Evolutionary conservation across 352 stramenopile species (phyloP).

Genomic region (Phytophthora cactorum): DNA sequence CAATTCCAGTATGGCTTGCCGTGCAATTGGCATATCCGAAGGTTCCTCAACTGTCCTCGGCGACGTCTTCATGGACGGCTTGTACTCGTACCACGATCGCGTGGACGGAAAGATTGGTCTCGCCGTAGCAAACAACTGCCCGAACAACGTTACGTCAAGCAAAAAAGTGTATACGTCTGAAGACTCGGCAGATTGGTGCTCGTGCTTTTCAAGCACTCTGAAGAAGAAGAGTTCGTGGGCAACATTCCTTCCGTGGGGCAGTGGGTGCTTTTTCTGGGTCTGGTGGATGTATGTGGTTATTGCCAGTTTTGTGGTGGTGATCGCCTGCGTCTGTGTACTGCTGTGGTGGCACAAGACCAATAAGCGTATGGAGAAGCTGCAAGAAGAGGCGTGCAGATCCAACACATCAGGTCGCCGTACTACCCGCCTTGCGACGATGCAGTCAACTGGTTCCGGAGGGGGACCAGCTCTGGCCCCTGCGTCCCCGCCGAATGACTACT

Average conservation of each 20-base stretch:
- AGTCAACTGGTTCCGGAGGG: conserved; percentile 28
- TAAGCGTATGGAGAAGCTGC: conserved; percentile 50
- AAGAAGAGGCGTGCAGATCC: conserved; percentile 24
- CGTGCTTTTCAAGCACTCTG: conserved; percentile 73
- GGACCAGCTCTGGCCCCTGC: conserved; percentile 36
- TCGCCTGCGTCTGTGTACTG: conserved; percentile 62
- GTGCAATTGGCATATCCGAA: conserved; percentile 82
- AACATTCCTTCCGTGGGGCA: conserved; percentile 65
- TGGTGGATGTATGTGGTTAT: conserved; percentile 90
- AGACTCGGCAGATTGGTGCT: conserved; percentile 61
- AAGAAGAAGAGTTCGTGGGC: conserved; percentile 64
- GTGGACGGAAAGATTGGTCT: conserved; percentile 65
- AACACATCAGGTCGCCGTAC: conserved; percentile 27
- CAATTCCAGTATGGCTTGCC: conserved; percentile 58
- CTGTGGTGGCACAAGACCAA: conserved; percentile 67
- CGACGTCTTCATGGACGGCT: conserved; percentile 87
- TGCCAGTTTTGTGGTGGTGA: conserved; percentile 57
- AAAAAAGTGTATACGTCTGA: conserved; percentile 69
- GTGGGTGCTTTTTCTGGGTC: conserved; percentile 81
- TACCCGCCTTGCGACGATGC: conserved; percentile 32
- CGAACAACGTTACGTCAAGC: conserved; percentile 73
- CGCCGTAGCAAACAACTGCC: conserved; percentile 78
- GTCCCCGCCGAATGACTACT: conserved; percentile 28
- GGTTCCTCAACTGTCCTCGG: conserved; percentile 71
- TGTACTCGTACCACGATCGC: conserved; percentile 83